phyloP scores from a whole-genome alignment of 164 flowering plant genomes.

The Stephania japonica region DNA sequence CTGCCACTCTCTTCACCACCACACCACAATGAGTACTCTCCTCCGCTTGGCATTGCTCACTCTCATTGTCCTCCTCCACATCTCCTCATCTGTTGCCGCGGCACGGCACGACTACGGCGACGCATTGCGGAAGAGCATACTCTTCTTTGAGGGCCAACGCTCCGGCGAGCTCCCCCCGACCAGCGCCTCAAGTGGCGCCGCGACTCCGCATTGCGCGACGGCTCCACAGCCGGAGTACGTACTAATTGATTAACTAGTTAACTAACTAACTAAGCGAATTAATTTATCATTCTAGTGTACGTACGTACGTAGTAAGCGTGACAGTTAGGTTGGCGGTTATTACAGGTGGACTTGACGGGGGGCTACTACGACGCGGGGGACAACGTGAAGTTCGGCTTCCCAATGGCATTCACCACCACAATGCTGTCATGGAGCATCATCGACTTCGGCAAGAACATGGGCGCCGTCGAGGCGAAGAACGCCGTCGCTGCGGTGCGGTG shows the following conservation, averaged over 20 bases:
- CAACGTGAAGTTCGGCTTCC: slow-evolving; percentile 88
- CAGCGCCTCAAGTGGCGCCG: slow-evolving; percentile 82
- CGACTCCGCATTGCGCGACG: slow-evolving; percentile 81
- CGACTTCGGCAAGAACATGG: slow-evolving; percentile 64
- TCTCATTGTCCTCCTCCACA: slow-evolving; percentile 1
- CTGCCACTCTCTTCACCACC: not conserved
- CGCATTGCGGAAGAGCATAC: slow-evolving; percentile 78
- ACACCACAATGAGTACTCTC: slow-evolving; percentile 36
- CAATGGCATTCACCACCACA: slow-evolving; percentile 90
- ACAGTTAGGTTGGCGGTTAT: not conserved
- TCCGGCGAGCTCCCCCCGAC: slow-evolving; percentile 76
- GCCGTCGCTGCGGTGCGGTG: slow-evolving; percentile 66
- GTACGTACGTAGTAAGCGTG: slow-evolving; percentile 27
- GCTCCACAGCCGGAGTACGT: slow-evolving; percentile 63
- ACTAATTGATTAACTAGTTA: too few relatives aligned
- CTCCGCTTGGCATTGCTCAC: slow-evolving; percentile 21
- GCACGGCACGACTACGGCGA: slow-evolving; percentile 57
- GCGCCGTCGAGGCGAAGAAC: slow-evolving; percentile 48
- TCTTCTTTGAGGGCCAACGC: slow-evolving; percentile 96
- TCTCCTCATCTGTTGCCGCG: not conserved
- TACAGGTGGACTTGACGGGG: slow-evolving; percentile 69
- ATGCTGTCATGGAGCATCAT: slow-evolving; percentile 80
- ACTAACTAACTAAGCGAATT: too few relatives aligned
- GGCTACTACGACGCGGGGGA: slow-evolving; percentile 98
- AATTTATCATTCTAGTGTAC: too few relatives aligned